Base-by-base conservation (phyloP, 495 filamentous ascomycete genomes). In the Podospora australis region DNA sequence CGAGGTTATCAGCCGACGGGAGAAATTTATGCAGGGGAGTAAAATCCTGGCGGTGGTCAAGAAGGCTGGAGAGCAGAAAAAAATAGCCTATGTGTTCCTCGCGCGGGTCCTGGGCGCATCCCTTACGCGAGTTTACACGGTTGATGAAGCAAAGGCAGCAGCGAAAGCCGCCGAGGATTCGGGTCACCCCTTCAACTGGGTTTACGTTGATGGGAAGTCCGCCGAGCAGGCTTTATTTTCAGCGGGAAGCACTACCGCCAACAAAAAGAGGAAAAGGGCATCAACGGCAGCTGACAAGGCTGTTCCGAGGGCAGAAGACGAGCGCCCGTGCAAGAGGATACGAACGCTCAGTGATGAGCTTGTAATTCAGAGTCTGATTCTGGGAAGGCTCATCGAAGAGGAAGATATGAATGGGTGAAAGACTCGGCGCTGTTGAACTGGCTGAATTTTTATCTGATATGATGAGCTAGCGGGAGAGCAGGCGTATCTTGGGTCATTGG, bases 321-420 rank as follows among this genome's bases (percentile, higher is more conserved):
- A 68, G 49, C 55, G 48, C 50, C 58, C 70, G 42, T 58, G 55
- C 44, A 75, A 77, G 54, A 73, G 63, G 55, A 69, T 84, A 29
- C 77, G 74, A 60, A 69, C 67, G 60, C 76, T 95, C 36, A 84
- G 83, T 25, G 87, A 95, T 68, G 90, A 97, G 60, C 80, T 88
- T 60, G 79, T 97, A 24, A 82, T 95, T 48, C 94, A 98, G 71
- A 96, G 90, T 63, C 68, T 97, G 50, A 96, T 98, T 52, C 58
- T 96, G 44, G 92, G 90, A 4, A 78, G 78, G 46, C 56, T 96
- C 52, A 74, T 87, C 54, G 84, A 88, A 44, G 78, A 81, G 34
- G 75, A 64, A 9, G 71, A 74, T 50, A 63, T 74, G 64, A 61
- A 66, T 25, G n/a, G 9, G n/a, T 36, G 32, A 36, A 17, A 16